Conservation (phyloP, 441 rosid species). For the Breynia disticha region DNA sequence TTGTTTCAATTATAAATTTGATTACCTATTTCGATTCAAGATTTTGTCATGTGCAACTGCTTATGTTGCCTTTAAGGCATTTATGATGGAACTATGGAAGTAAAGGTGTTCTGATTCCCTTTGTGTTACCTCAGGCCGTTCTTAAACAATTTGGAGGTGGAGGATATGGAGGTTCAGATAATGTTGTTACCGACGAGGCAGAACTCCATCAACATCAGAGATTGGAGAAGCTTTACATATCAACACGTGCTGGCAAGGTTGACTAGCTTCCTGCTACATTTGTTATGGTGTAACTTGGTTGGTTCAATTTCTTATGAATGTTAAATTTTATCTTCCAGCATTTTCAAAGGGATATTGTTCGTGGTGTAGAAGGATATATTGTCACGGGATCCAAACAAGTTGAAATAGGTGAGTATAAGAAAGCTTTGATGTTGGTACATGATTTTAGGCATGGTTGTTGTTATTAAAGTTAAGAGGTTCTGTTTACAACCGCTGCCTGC, state of each 20-base stretch:
- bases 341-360: constrained; percentile 85
- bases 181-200: constrained; percentile 56
- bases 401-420: constrained; percentile 57
- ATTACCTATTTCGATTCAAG: too few relatives aligned
- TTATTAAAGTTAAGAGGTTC: not conserved
- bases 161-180: constrained; percentile 79
- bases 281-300: constrained; percentile 2
- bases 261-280: constrained; percentile 2
- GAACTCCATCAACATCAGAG: constrained; percentile 75
- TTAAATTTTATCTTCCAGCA: constrained; percentile 36
- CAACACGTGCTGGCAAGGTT: constrained; percentile 91
- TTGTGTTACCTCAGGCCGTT: constrained; percentile 52
- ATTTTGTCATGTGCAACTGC: too few relatives aligned
- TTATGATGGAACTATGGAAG: too few relatives aligned
- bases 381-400: constrained; percentile 83
- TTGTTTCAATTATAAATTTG: too few relatives aligned
- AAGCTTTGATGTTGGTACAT: not conserved
- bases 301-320: constrained; percentile 2
- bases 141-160: constrained; percentile 80
- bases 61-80: too few relatives aligned
- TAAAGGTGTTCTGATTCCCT: not conserved
- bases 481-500: constrained; percentile 11
- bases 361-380: constrained; percentile 82
- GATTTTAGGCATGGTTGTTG: not conserved
- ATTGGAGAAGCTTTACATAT: constrained; percentile 84